Evolutionary conservation across 2,329 filamentous ascomycete species (phyloP).

Genomic region (Cercospora citrullina): DNA sequence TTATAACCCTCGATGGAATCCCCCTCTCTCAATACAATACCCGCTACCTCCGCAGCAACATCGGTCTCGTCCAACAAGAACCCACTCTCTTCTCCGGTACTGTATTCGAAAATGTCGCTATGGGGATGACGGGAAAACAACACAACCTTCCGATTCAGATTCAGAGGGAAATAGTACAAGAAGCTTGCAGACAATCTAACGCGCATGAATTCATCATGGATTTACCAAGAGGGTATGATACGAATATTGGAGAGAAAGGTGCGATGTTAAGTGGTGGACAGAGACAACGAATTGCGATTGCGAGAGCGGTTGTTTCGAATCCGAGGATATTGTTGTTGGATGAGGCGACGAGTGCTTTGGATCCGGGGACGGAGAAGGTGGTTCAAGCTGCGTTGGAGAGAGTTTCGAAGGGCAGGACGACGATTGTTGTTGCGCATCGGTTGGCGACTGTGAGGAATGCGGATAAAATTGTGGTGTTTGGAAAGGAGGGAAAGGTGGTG

Average conservation of each 20-base stretch:
- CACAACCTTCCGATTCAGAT: not conserved
- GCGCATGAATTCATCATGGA: constrained; percentile 40
- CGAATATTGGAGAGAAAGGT: constrained; percentile 37
- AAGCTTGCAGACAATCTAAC: constrained; percentile 28
- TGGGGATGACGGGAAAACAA: not conserved
- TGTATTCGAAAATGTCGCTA: constrained; percentile 41
- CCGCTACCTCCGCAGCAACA: constrained; percentile 34
- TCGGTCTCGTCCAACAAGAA: constrained; percentile 29
- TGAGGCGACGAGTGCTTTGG: constrained; percentile 41
- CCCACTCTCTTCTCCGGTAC: constrained; percentile 33
- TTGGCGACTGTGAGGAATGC: constrained; percentile 46
- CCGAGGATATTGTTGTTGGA: constrained; percentile 40
- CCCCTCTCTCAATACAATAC: constrained; percentile 27
- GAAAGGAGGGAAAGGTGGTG: constrained; percentile 44
- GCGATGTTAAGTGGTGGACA: constrained; percentile 38
- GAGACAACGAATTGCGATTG: constrained; percentile 39
- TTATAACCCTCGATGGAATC: constrained; percentile 26
- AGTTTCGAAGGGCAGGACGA: constrained; percentile 35
- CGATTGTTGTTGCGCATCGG: constrained; percentile 46
- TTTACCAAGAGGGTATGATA: constrained; percentile 39
- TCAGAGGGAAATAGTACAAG: constrained; percentile 3
- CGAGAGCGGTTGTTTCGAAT: constrained; percentile 42
- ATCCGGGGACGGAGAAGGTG: constrained; percentile 35
- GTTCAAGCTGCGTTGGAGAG: constrained; percentile 39
- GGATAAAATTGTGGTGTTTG: constrained; percentile 49